Base-by-base conservation (phyloP, 2,329 filamentous ascomycete genomes). In the Colletotrichum simmondsii region DNA sequence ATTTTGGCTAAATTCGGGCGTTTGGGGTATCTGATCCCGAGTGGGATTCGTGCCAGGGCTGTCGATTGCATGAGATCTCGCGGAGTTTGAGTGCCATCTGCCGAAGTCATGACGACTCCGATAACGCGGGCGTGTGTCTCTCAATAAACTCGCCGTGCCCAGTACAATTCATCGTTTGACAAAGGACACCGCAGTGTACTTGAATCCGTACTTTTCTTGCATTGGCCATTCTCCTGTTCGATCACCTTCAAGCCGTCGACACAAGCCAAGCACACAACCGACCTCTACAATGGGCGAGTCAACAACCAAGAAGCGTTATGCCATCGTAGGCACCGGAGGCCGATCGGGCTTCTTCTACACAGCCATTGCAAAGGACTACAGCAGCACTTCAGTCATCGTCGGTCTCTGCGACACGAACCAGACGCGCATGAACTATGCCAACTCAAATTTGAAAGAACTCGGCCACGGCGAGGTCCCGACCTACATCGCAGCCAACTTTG, bases 261-360 rank as follows among this genome's bases (percentile, higher is more conserved):
- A 7, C 11, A 7, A 19, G 5, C 4, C 5, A 6, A 19, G 16
- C 32, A 26, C 24, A 2, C 42, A n/a, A 49, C 14, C 5, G 10
- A 30, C 22, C 6, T 3, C 22, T 49, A 37, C 37, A 16, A 68
- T 68, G 65, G 58, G 65, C 19, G 72, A 74, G 54, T 46, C 30
- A 16, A 60, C 63, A 54, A 30, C n/a, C n/a, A 82, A 76, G 73
- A 87, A 86, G 74, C 80, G 83, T 53, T 90, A 91, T 74, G 89
- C 88, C 76, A 80, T 90, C 32, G 84, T 91, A n/a, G 89, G 89
- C 77, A 88, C 87, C 1, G 89, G 90, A 22, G 88, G 88, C 19
- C 87, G 89, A 16, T 87, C 89, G n/a, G 85, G 85, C 66, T 90
- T 91, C 83, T 91, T 89, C 81, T 91, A 91, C 81, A 86, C 85